These are phyloP conservation scores for Phytophthora cactorum DNA, from an alignment of 352 stramenopile species.

Conservation along the genomic window DNA sequence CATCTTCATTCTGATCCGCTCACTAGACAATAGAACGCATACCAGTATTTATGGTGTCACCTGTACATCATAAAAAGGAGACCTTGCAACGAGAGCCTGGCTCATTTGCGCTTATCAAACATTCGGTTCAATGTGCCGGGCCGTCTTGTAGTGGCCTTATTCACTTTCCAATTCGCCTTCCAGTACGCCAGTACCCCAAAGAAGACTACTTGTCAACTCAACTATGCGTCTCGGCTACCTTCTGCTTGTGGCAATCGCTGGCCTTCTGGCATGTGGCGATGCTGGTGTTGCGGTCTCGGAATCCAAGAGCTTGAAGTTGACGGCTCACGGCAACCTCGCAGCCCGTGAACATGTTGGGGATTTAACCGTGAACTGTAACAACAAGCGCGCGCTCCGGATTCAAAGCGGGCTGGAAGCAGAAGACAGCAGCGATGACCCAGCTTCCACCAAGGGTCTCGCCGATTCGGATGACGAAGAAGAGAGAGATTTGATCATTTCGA, in stretches of 20 bases:
- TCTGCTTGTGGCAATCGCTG: slow-evolving; percentile 7
- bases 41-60: too few relatives aligned
- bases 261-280: slow-evolving; percentile 9
- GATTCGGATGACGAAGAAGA: slow-evolving; percentile 20
- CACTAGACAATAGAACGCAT: too few relatives aligned
- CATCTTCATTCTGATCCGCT: too few relatives aligned
- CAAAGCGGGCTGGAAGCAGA: background rate
- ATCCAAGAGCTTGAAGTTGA: background rate
- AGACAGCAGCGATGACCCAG: slow-evolving; percentile 10
- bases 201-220: background rate
- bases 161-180: background rate
- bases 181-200: background rate
- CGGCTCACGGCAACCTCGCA: too few relatives aligned
- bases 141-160: background rate
- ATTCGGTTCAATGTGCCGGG: too few relatives aligned
- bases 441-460: background rate
- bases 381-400: background rate
- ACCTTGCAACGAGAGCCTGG: too few relatives aligned
- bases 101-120: too few relatives aligned
- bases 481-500: slow-evolving; percentile 14
- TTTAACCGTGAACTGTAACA: background rate
- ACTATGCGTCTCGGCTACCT: slow-evolving; percentile 15
- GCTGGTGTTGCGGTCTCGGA: background rate
- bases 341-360: background rate
- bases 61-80: too few relatives aligned